Percentiles rank a stretch among this genome's conserved stretches.
Conservation (phyloP, 257 asterid species). For the Marsdenia floribunda region DNA sequence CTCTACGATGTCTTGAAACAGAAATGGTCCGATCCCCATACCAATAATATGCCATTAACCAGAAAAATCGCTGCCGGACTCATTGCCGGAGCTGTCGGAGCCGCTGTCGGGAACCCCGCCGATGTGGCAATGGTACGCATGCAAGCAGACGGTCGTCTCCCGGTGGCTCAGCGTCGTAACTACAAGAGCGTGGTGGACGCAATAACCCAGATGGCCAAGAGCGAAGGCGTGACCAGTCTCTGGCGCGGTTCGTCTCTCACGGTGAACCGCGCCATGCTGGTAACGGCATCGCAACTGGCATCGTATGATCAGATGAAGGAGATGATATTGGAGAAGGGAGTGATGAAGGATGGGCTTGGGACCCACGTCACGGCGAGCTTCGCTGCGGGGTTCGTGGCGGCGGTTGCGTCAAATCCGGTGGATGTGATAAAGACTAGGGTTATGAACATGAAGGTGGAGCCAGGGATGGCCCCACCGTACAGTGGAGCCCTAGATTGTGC, state of each 20-base stretch:
- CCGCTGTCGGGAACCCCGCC: conserved; percentile 90
- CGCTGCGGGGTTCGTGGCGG: conserved; percentile 92
- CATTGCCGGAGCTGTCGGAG: conserved; percentile 82
- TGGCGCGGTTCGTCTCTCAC: conserved; percentile 95
- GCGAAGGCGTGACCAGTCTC: conserved; percentile 69
- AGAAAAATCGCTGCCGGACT: conserved; percentile 68
- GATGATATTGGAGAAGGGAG: conserved; percentile 29
- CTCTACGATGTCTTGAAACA: conserved; percentile 64
- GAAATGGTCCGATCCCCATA: conserved; percentile 66
- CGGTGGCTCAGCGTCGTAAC: conserved; percentile 61
- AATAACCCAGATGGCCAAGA: conserved; percentile 57
- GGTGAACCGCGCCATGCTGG: conserved; percentile 91
- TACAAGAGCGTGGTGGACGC: conserved; percentile 88
- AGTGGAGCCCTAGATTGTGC: conserved; percentile 80
- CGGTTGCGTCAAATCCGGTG: conserved; percentile 82
- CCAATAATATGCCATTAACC: conserved; percentile 43
- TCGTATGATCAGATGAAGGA: conserved; percentile 86
- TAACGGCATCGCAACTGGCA: conserved; percentile 82
- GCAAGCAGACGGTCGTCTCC: conserved; percentile 97
- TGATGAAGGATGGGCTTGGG: conserved; percentile 80
- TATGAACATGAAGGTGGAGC: conserved; percentile 88
- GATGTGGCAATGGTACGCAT: conserved; percentile 94
- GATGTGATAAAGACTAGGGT: conserved; percentile 88
- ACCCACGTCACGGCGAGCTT: conserved; percentile 88
- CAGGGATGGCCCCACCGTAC: conserved; percentile 63